phyloP scores from a whole-genome alignment of 768 basidiomycete species.

The Obba rivulosa region DNA sequence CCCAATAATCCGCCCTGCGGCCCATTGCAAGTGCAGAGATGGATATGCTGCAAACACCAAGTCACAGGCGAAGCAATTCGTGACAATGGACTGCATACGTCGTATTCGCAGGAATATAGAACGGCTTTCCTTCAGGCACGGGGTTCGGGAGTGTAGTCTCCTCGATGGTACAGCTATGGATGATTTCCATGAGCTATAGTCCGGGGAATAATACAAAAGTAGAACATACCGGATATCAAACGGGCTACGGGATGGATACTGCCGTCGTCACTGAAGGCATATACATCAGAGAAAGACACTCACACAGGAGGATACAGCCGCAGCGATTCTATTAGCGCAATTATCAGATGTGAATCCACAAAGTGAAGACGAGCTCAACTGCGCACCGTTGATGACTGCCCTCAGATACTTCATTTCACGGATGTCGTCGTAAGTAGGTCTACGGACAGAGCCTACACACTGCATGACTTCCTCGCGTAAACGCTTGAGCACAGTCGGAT shows the following conservation, averaged over 20 bases:
- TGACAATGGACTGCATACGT: constrained; percentile 21
- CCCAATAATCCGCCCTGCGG: constrained; percentile 48
- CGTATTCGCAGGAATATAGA: constrained; percentile 21
- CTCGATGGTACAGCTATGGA: constrained; percentile 13
- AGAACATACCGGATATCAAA: constrained; percentile 20
- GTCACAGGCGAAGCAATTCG: constrained; percentile 16
- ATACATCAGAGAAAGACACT: neutral
- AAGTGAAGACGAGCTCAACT: neutral
- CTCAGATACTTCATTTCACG: constrained; percentile 30
- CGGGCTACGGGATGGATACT: constrained; percentile 12
- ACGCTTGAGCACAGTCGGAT: constrained; percentile 25
- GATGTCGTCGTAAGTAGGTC: constrained; percentile 29
- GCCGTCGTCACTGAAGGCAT: neutral
- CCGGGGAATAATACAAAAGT: neutral
- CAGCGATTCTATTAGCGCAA: constrained; percentile 32
- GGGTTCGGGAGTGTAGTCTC: constrained; percentile 18
- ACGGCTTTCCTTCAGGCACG: constrained; percentile 19
- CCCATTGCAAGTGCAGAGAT: constrained; percentile 26
- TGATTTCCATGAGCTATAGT: neutral
- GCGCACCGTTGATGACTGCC: constrained; percentile 31
- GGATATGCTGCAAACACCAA: constrained; percentile 14
- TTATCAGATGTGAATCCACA: neutral
- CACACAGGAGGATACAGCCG: constrained; percentile 32
- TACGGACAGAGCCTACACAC: constrained; percentile 20
- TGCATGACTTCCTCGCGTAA: constrained; percentile 30